phyloP scores from a whole-genome alignment of 306 rosid species.

The peach (Prunus persica) region Prunus_persica_NCBIv2 NC_034016.1:18309501-18310000 shows the following conservation, averaged over 20 bases:
- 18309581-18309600: not conserved
- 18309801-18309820: conserved; percentile 65
- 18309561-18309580: not conserved
- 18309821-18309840: conserved; percentile 63
- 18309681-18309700: not conserved
- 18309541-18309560: not conserved
- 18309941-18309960: not conserved
- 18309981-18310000: not conserved
- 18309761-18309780: not conserved
- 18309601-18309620: not conserved
- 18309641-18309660: not conserved
- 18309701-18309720: not conserved
- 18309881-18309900: conserved; percentile 77
- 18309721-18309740: not conserved
- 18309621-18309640: not conserved
- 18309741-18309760: not conserved
- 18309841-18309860: conserved; percentile 44
- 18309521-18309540: not conserved
- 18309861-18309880: conserved; percentile 38
- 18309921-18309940: conserved; percentile 1
- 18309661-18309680: not conserved
- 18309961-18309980: not conserved
- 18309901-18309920: not conserved
- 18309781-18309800: conserved; percentile 40
- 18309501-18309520: not conserved